These are phyloP conservation scores for Solanum paucissectum DNA, from an alignment of 257 asterid genomes.

Conservation along the genomic window DNA sequence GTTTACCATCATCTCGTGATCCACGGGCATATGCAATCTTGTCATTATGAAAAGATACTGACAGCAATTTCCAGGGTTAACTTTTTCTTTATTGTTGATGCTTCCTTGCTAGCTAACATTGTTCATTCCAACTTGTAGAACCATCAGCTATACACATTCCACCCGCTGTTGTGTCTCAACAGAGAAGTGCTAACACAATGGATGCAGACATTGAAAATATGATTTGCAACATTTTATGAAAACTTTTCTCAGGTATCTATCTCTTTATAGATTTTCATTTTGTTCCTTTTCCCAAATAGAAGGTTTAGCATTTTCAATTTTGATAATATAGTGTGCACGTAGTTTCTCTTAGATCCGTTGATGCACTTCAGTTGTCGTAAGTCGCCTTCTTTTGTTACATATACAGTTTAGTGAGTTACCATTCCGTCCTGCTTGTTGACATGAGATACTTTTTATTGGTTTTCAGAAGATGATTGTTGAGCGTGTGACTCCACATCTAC, in stretches of 20 bases:
- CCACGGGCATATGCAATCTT: neutral
- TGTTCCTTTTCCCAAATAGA: neutral
- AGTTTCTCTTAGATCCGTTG: neutral
- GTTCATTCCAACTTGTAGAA: slow-evolving; percentile 27
- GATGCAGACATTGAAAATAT: slow-evolving; percentile 37
- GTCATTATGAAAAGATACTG: neutral
- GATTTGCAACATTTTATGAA: slow-evolving; percentile 38
- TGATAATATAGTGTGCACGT: neutral
- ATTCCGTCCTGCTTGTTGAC: neutral
- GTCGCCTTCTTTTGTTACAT: neutral
- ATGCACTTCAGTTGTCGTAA: neutral
- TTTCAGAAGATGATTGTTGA: slow-evolving; percentile 64
- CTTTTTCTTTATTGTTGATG: neutral
- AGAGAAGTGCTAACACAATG: slow-evolving; percentile 10
- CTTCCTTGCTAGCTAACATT: neutral
- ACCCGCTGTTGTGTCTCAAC: slow-evolving; percentile 8
- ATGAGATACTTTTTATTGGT: neutral
- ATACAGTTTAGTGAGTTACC: neutral
- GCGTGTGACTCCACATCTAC: slow-evolving; percentile 66
- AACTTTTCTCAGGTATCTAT: slow-evolving; percentile 52
- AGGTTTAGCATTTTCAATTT: neutral
- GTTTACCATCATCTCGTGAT: neutral
- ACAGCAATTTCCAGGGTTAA: neutral
- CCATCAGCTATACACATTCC: slow-evolving; percentile 44
- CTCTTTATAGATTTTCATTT: neutral